A percentile compares a stretch with the other conserved stretches of the same genome.
phyloP scores from a whole-genome alignment of 306 rosid species.

The Hippophae tibetana region DNA sequence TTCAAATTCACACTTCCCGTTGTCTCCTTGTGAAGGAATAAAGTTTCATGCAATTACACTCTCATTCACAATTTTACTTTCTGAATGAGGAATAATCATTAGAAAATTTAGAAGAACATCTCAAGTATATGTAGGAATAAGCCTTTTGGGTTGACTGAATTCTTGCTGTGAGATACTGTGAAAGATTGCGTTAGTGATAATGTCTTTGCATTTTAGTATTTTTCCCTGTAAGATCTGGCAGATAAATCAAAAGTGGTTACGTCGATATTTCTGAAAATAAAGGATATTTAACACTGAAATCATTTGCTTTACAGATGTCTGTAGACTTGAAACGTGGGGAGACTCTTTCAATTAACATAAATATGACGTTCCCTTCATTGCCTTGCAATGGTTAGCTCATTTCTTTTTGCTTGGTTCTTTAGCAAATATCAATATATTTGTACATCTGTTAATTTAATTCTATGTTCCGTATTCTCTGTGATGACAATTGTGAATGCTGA shows the following conservation, averaged over 20 bases:
- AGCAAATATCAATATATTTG: constrained; percentile 7
- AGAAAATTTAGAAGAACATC: constrained; percentile 3
- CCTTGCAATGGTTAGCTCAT: constrained; percentile 81
- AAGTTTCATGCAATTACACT: background rate
- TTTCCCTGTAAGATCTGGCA: too few relatives aligned
- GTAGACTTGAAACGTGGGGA: constrained; percentile 95
- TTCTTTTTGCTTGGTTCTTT: constrained; percentile 12
- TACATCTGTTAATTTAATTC: background rate
- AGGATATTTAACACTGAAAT: background rate
- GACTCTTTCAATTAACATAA: constrained; percentile 90
- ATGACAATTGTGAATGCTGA: constrained; percentile 13
- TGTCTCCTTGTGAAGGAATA: background rate
- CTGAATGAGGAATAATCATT: background rate
- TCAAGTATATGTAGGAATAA: background rate
- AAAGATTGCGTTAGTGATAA: too few relatives aligned
- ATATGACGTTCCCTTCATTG: constrained; percentile 84
- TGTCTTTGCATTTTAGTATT: too few relatives aligned
- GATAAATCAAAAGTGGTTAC: background rate
- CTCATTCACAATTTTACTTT: background rate
- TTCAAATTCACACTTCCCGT: background rate
- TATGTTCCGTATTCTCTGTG: background rate
- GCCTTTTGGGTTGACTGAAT: background rate
- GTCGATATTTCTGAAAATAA: background rate
- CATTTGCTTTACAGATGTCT: constrained; percentile 55
- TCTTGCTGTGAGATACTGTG: too few relatives aligned